Conservation (phyloP, 441 rosid species). For the Gossypium davidsonii region DNA sequence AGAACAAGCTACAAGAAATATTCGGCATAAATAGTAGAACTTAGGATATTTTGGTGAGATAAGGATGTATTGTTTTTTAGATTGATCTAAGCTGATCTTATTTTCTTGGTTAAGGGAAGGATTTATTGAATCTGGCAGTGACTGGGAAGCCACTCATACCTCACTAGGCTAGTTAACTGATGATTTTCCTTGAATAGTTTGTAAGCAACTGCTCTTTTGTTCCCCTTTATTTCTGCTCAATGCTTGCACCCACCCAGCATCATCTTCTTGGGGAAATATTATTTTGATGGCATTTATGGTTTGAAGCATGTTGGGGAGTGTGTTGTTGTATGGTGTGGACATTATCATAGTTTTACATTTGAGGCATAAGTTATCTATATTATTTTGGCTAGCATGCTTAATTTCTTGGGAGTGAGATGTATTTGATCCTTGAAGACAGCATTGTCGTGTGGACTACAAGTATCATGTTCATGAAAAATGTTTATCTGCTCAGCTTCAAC, state of each 20-base stretch:
- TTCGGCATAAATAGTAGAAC: neutral
- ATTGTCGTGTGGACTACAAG: neutral
- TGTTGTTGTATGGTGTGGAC: neutral
- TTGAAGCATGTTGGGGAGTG: neutral
- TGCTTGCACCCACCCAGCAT: neutral
- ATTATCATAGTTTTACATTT: neutral
- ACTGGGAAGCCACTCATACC: neutral
- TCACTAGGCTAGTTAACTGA: neutral
- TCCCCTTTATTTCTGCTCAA: neutral
- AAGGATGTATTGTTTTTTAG: neutral
- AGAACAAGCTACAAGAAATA: neutral
- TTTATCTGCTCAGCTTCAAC: neutral
- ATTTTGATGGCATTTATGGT: neutral
- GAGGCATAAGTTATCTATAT: neutral
- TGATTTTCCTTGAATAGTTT: neutral
- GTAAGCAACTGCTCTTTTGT: neutral
- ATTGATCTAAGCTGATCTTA: neutral
- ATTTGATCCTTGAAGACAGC: neutral
- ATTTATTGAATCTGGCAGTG: neutral
- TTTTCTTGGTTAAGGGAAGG: neutral
- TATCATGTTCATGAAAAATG: neutral
- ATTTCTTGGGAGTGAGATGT: neutral
- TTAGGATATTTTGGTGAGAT: neutral
- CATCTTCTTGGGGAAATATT: neutral
- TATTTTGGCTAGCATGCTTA: neutral